Conservation (phyloP, 257 asterid species). For the Jasminum sambac region DNA sequence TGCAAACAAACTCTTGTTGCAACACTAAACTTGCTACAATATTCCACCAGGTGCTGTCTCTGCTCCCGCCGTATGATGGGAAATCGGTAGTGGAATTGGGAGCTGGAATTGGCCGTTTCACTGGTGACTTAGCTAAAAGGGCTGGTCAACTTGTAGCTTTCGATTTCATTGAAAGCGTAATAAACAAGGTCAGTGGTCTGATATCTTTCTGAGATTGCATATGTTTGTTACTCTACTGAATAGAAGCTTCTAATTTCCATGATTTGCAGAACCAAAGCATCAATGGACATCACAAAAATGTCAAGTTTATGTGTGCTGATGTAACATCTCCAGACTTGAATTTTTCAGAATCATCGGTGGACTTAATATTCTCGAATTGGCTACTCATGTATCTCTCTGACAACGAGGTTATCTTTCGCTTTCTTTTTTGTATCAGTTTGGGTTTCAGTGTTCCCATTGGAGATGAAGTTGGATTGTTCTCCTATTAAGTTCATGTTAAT, state of each 20-base stretch:
- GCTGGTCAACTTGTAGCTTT: constrained; percentile 73
- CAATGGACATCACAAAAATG: constrained; percentile 63
- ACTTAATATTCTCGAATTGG: constrained; percentile 91
- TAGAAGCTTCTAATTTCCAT: constrained; percentile 2
- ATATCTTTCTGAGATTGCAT: constrained; percentile 15
- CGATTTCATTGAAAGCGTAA: constrained; percentile 81
- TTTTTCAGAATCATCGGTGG: constrained; percentile 71
- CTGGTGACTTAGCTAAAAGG: constrained; percentile 76
- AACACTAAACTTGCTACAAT: not conserved
- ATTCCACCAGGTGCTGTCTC: constrained; percentile 62
- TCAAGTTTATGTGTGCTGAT: constrained; percentile 86
- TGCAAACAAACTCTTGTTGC: too few relatives aligned
- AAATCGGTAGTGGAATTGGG: constrained; percentile 89
- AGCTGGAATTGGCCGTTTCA: constrained; percentile 99
- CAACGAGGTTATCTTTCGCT: constrained; percentile 55
- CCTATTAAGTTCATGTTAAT: not conserved
- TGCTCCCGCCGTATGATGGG: constrained; percentile 83
- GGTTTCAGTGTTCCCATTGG: not conserved
- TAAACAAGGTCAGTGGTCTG: constrained; percentile 61
- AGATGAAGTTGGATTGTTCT: constrained; percentile 4
- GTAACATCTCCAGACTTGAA: constrained; percentile 77
- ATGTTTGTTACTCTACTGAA: constrained; percentile 8
- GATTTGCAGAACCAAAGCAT: constrained; percentile 70
- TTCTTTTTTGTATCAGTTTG: not conserved
- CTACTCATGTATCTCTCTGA: constrained; percentile 96